Conservation (phyloP, 306 rosid genomes). For the Hylodesmum podocarpum region DNA sequence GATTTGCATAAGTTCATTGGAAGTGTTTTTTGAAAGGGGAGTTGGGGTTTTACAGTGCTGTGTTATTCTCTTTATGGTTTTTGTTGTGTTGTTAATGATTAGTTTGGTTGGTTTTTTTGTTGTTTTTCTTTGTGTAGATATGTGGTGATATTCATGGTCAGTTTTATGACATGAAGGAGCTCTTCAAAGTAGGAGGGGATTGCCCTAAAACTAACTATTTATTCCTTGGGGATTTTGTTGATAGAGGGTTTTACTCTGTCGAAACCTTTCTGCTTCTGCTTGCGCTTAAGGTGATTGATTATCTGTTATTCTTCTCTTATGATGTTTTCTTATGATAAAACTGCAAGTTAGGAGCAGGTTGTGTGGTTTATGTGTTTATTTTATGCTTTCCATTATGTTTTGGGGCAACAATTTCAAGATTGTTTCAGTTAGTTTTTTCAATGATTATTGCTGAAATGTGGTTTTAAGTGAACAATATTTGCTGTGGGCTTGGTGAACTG, state of each 20-base stretch:
- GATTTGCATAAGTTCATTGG: neutral
- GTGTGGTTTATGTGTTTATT: neutral
- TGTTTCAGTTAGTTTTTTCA: neutral
- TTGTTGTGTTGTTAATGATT: slow-evolving; percentile 1
- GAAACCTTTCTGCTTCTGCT: slow-evolving; percentile 94
- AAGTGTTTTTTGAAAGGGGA: neutral
- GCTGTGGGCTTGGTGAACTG: neutral
- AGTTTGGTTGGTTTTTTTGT: slow-evolving; percentile 9
- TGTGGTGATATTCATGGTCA: slow-evolving; percentile 99
- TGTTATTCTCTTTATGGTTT: neutral
- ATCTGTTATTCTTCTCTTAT: slow-evolving; percentile 3
- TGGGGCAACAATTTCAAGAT: neutral
- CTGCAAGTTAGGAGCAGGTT: neutral
- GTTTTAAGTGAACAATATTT: no score
- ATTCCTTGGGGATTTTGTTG: slow-evolving; percentile 98
- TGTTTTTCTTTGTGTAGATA: slow-evolving; percentile 47
- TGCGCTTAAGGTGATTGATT: slow-evolving; percentile 84
- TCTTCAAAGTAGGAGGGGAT: slow-evolving; percentile 98
- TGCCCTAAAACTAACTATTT: slow-evolving; percentile 96
- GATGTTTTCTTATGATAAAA: neutral
- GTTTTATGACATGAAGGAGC: slow-evolving; percentile 98
- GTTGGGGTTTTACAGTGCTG: neutral
- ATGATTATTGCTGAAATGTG: slow-evolving; percentile 6
- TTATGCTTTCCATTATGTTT: neutral
- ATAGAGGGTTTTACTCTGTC: slow-evolving; percentile 92